Conservation (phyloP, 129 eudicot genomes). For the Rutidosis leptorrhynchoides region DNA sequence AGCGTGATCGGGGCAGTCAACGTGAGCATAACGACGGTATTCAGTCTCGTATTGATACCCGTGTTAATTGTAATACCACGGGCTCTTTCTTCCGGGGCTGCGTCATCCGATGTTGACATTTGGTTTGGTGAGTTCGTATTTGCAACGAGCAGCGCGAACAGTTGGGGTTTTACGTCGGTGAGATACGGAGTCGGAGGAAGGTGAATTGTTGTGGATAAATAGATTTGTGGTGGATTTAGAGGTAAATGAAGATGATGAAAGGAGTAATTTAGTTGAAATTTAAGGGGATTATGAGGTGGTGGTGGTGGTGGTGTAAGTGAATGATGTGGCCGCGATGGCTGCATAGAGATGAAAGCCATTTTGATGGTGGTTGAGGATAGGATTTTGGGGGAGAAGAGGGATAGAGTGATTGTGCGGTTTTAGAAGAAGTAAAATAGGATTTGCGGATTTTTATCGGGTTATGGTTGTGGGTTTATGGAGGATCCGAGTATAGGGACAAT, state of each 20-base stretch:
- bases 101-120: conserved; percentile 86
- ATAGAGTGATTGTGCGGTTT: conserved; percentile 18
- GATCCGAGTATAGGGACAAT: neutral
- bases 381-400: conserved; percentile 27
- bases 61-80: conserved; percentile 94
- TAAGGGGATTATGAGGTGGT: conserved; percentile 13
- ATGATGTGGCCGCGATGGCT: conserved; percentile 33
- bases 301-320: conserved; percentile 27
- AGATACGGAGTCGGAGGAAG: conserved; percentile 26
- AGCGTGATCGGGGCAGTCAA: conserved; percentile 81
- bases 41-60: conserved; percentile 81
- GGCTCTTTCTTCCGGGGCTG: conserved; percentile 84
- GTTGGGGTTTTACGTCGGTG: conserved; percentile 45
- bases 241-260: conserved; percentile 40
- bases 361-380: conserved; percentile 17
- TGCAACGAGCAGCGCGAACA: conserved; percentile 76
- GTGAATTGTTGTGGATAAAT: conserved; percentile 28
- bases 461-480: neutral
- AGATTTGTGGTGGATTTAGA: conserved; percentile 42
- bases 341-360: conserved; percentile 46
- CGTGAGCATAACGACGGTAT: conserved; percentile 83
- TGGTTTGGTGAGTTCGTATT: conserved; percentile 79
- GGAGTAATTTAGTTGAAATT: conserved; percentile 35
- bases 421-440: too few relatives aligned
- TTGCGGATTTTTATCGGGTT: too few relatives aligned